Evolutionary conservation across 768 basidiomycete genomes (phyloP), one percentile per base, ranked within the genome.

Genomic region (Phallus indusiatus): DNA sequence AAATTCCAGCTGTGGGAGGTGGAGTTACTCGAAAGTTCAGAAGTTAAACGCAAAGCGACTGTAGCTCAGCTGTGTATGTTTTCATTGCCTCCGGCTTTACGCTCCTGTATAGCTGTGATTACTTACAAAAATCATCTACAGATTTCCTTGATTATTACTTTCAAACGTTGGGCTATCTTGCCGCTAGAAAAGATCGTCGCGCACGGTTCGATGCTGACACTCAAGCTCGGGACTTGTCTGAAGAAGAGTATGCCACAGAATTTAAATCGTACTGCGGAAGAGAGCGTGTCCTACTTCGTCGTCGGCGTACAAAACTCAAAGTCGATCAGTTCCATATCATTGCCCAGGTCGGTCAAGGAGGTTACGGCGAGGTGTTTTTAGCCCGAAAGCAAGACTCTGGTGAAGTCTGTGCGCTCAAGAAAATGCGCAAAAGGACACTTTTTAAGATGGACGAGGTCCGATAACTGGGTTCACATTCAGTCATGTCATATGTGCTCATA

Each of bases 91-190:
- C 42, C 42, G 46, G 18, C 6, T 35, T 9, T 17, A n/a, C n/a
- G n/a, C n/a, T n/a, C n/a, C n/a, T n/a, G n/a, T 16, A 21, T 28
- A 21, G 18, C 52, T 18, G 33, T 22, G 14, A 11, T 59, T n/a
- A n/a, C 11, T 24, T 11, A 11, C 34, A 21, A 37, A 21, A 61
- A 6, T 18, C 50, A 22, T 57, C 49, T 57, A 35, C 64, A 94
- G 93, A 90, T 76, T 97, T 97, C 74, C 81, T 96, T 54, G 95
- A 98, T 72, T 98, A 99, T 70, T 99, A 99, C 75, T 99, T 99
- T 70, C 92, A 97, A 69, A 81, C 84, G 0, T 80, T 99, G 37
- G 92, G 91, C 17, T 97, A 97, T 72, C 79, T 97, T 60, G 83
- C 87, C 8, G 73, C 86, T 18, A 83, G 96, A 22, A 94, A 92